Base-by-base conservation (phyloP, 2,329 filamentous ascomycete species). In the Neofusicoccum umdonicola region DNA sequence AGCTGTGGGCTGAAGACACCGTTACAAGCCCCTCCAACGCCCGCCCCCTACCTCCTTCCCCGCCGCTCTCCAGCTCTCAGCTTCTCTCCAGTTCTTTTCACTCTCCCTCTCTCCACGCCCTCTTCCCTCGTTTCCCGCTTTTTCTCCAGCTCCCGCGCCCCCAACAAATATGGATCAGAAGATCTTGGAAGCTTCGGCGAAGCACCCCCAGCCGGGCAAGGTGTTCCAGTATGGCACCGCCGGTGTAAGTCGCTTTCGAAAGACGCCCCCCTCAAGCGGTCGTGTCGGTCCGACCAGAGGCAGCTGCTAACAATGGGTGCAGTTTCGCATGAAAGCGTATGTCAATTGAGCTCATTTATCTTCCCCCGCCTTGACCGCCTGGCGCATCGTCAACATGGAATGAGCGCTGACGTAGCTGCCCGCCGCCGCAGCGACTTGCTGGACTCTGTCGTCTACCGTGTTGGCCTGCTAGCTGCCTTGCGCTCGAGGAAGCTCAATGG, bases 371-470 rank as follows among this genome's bases (percentile, higher is more conserved):
- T 19, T 45, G 56, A 34, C 19, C 47, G 47, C 47, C 27, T 34
- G 42, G 22, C 31, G 47, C 45, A 62, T 51, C 57, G 66, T 69
- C 67, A 68, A 71, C 73, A 73, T 75, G 69, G 44, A 61, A 74
- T 66, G 52, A 67, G 68, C 66, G 71, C 80, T 76, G 73, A 76
- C 69, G 39, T 66, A 27, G 22, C 41, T 51, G 34, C 35, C 35
- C 35, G 19, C 44, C 31, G 44, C 66, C 63, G 67, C 72, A 87
- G 85, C 66, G 89, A 93, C 72, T 86, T 96, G 64, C 90, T 98
- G 72, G 91, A 96, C 75, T 95, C 92, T 41, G 92, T 99, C 68
- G 87, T 96, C 71, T 97, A 94, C 80, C 90, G 93, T 52, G 93
- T 97, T 69, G 95, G 94, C 60, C 86, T 99, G 67, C 87, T 97